Conservation (phyloP, 148 eudicot species). For the Heliamphora exappendiculata region DNA sequence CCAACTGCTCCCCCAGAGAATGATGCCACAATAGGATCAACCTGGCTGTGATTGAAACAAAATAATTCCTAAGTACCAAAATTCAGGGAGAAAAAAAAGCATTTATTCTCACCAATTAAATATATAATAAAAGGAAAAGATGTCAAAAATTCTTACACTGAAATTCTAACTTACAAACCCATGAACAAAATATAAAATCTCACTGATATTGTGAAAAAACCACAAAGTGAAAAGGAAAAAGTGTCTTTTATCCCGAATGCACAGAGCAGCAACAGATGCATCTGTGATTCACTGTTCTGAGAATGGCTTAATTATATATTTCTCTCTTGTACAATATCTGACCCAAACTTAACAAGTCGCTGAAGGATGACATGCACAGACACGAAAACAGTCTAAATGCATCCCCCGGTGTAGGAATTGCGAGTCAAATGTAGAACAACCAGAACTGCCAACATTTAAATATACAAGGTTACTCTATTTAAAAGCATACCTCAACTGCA, state of each 20-base stretch:
- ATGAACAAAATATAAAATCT: not conserved
- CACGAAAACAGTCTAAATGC: not conserved
- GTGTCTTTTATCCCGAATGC: too few species aligned
- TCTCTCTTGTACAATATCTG: not conserved
- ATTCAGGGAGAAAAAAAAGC: not conserved
- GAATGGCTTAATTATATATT: not conserved
- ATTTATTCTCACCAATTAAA: not conserved
- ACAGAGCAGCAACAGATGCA: too few species aligned
- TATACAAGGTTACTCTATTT: not conserved
- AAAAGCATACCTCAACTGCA: constrained; percentile 67
- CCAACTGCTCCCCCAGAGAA: constrained; percentile 99
- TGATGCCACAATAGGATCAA: constrained; percentile 97
- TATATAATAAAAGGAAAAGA: too few species aligned
- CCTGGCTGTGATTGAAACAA: constrained; percentile 45
- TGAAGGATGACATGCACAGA: not conserved
- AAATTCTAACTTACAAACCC: not conserved
- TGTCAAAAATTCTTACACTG: not conserved
- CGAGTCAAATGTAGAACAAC: not conserved
- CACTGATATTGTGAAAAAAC: too few species aligned
- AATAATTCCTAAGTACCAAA: not conserved
- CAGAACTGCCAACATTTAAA: not conserved
- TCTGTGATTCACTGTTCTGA: too few species aligned
- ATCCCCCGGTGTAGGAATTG: not conserved
- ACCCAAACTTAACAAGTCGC: not conserved
- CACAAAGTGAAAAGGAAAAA: too few species aligned